These are phyloP conservation scores for Hypholoma sublateritium DNA, from an alignment of 768 basidiomycete species.

Conservation along the genomic window DNA sequence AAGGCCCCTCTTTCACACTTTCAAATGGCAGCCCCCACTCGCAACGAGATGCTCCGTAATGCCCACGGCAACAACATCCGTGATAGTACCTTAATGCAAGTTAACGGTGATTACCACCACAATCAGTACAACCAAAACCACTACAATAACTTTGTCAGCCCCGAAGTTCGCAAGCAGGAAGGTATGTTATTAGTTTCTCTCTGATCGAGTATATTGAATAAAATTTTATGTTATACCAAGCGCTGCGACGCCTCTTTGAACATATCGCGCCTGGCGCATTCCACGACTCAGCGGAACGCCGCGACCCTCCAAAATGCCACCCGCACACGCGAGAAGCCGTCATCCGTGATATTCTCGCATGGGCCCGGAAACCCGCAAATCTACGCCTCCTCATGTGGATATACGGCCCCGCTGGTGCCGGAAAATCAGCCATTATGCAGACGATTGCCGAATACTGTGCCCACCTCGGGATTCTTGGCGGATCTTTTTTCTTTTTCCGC, in stretches of 20 bases:
- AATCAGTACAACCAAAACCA: too few species aligned
- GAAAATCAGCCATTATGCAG: constrained; percentile 20
- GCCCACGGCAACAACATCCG: too few species aligned
- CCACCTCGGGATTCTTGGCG: neutral
- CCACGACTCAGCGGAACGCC: neutral
- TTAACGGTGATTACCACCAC: too few species aligned
- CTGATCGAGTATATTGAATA: too few species aligned
- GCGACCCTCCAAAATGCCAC: neutral
- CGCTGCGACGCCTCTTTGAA: neutral
- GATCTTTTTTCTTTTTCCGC: constrained; percentile 15
- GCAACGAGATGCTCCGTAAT: too few species aligned
- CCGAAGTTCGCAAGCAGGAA: too few species aligned
- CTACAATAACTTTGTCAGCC: too few species aligned
- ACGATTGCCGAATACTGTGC: constrained; percentile 10
- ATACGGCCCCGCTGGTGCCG: constrained; percentile 18
- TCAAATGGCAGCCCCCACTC: too few species aligned
- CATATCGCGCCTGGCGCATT: neutral
- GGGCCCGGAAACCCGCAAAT: neutral
- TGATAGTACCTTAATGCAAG: too few species aligned
- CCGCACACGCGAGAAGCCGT: constrained; percentile 13
- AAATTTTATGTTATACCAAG: neutral
- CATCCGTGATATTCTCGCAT: constrained; percentile 5
- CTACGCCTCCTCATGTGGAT: constrained; percentile 14
- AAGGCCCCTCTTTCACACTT: too few species aligned
- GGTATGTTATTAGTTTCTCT: too few species aligned